Percentiles rank a stretch among this genome's conserved stretches.
Conservation (phyloP, 768 basidiomycete genomes). For the Naganishia vishniacii region DNA sequence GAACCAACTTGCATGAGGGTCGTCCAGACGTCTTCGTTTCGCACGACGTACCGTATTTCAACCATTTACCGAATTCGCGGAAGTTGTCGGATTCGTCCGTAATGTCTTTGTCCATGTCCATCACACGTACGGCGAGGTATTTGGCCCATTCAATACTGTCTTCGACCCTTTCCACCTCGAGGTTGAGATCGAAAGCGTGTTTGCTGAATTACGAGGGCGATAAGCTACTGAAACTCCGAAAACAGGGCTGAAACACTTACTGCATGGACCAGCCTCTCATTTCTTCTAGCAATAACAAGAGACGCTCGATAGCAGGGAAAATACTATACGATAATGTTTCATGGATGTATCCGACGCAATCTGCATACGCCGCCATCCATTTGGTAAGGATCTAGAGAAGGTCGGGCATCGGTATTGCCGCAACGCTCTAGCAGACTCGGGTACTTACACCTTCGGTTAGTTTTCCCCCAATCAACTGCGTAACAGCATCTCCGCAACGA, state of each 20-base stretch:
- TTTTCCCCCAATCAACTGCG: conserved; percentile 19
- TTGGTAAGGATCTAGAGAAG: not conserved
- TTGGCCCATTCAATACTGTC: conserved; percentile 18
- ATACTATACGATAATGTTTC: conserved; percentile 10
- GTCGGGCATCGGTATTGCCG: not conserved
- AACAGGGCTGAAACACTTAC: not conserved
- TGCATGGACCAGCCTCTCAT: conserved; percentile 15
- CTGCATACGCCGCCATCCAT: conserved; percentile 16
- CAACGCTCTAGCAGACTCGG: not conserved
- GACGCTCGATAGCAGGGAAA: conserved; percentile 19
- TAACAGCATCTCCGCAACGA: conserved; percentile 18
- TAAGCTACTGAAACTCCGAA: too few species aligned
- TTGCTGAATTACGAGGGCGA: conserved; percentile 1
- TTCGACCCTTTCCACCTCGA: not conserved
- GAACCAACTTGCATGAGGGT: not conserved
- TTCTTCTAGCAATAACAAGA: conserved; percentile 21
- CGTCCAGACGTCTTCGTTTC: not conserved
- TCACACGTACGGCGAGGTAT: conserved; percentile 20
- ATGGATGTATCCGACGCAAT: conserved; percentile 16
- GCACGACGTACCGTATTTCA: conserved; percentile 18
- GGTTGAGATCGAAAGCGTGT: conserved; percentile 3
- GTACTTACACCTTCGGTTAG: conserved; percentile 16
- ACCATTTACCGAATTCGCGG: conserved; percentile 23
- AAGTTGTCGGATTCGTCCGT: conserved; percentile 7
- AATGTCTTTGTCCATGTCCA: conserved; percentile 20